phyloP scores from a whole-genome alignment of 2,329 filamentous ascomycete species.

The Xylariales sp. region DNA sequence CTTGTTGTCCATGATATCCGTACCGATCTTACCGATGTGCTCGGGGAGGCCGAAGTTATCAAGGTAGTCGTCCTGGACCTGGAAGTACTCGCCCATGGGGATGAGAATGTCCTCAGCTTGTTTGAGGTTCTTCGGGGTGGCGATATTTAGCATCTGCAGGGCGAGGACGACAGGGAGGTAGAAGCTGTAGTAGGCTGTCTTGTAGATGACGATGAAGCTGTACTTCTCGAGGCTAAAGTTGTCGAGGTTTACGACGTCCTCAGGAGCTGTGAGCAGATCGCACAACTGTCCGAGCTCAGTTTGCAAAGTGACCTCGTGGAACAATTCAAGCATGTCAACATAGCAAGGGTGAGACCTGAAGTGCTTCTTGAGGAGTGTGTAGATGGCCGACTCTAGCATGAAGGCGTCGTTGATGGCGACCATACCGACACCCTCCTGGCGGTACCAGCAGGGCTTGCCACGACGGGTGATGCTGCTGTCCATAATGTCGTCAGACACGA shows the following conservation, averaged over 20 bases:
- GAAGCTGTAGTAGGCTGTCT: constrained; percentile 99
- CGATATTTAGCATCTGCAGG: constrained; percentile 84
- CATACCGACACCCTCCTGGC: constrained; percentile 88
- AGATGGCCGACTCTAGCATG: constrained; percentile 92
- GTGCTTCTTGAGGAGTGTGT: constrained; percentile 90
- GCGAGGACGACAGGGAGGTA: constrained; percentile 96
- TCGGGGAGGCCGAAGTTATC: constrained; percentile 96
- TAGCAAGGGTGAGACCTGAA: constrained; percentile 90
- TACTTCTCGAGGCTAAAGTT: constrained; percentile 98
- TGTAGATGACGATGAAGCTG: constrained; percentile 98
- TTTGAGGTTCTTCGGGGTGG: constrained; percentile 88
- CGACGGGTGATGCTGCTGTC: constrained; percentile 94
- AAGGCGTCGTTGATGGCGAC: constrained; percentile 98
- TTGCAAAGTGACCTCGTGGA: constrained; percentile 94
- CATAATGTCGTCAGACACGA: constrained; percentile 99
- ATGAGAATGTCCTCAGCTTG: constrained; percentile 92
- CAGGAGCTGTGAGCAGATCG: constrained; percentile 94
- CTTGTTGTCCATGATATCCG: constrained; percentile 99
- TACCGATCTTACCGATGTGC: constrained; percentile 97
- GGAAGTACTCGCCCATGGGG: constrained; percentile 98
- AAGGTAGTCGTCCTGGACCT: constrained; percentile 98
- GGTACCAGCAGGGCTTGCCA: constrained; percentile 97
- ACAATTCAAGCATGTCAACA: constrained; percentile 91
- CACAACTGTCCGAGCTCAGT: constrained; percentile 96
- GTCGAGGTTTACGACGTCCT: constrained; percentile 90